A percentile compares a stretch with the other conserved stretches of the same genome.
Evolutionary conservation across 768 basidiomycete species (phyloP).

Genomic region (Baorangia bicolor): DNA sequence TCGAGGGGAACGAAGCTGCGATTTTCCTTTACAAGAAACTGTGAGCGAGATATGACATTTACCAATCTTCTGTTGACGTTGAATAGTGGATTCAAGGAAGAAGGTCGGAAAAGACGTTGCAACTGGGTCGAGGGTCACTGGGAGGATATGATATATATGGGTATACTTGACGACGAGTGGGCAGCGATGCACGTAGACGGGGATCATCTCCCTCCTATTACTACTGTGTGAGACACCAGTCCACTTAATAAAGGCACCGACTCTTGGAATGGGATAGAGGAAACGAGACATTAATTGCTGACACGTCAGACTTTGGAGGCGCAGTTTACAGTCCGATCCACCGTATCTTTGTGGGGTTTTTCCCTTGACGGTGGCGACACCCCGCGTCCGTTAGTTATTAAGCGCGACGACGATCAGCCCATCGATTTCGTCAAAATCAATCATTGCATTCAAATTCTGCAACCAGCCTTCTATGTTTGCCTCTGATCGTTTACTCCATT

Average conservation of each 20-base stretch:
- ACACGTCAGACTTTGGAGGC: too few relatives aligned
- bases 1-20: conserved; percentile 15
- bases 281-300: too few relatives aligned
- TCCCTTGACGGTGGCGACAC: not conserved
- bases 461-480: conserved; percentile 1
- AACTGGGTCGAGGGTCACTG: conserved; percentile 34
- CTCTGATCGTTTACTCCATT: conserved; percentile 9
- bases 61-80: not conserved
- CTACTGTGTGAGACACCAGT: not conserved
- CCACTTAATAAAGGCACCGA: not conserved
- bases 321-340: too few relatives aligned
- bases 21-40: conserved; percentile 28
- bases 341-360: too few relatives aligned
- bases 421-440: not conserved
- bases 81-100: conserved; percentile 33
- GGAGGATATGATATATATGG: conserved; percentile 33
- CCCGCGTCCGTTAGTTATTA: not conserved
- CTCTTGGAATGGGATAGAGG: not conserved
- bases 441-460: not conserved
- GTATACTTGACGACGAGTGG: conserved; percentile 36
- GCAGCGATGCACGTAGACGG: not conserved
- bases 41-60: conserved; percentile 14
- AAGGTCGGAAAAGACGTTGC: conserved; percentile 30
- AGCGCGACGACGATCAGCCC: not conserved
- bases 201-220: not conserved